Conservation (phyloP, 2,329 filamentous ascomycete genomes). For the Pochonia chlamydosporia region DNA sequence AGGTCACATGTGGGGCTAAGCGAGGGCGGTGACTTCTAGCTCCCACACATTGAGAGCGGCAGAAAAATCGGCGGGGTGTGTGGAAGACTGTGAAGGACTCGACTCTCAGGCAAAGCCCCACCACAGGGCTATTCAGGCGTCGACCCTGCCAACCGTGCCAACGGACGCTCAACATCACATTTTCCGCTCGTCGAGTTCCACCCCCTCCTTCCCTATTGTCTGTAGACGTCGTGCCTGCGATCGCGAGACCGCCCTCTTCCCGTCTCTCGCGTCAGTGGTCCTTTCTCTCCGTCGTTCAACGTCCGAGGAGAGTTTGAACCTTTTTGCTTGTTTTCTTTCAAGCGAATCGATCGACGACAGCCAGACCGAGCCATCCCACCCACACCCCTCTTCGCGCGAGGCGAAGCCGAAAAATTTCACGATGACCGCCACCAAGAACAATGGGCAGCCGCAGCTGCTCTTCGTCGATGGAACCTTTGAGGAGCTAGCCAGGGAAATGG, state of each 20-base stretch:
- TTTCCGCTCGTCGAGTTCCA: conserved; percentile 17
- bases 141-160: conserved; percentile 26
- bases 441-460: conserved; percentile 53
- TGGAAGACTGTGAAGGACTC: too few relatives aligned
- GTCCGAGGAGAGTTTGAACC: background rate
- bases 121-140: conserved; percentile 32
- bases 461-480: conserved; percentile 89
- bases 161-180: conserved; percentile 21
- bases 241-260: conserved; percentile 17
- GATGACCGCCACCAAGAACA: conserved; percentile 27
- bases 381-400: conserved; percentile 3
- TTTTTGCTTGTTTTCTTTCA: background rate
- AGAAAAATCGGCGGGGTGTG: conserved; percentile 35
- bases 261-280: conserved; percentile 13
- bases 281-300: conserved; percentile 18
- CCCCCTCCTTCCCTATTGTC: conserved; percentile 12
- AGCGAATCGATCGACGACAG: conserved; percentile 10
- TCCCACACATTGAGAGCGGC: conserved; percentile 30
- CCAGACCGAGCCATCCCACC: conserved; percentile 11
- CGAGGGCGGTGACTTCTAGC: conserved; percentile 31
- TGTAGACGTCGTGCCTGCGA: conserved; percentile 10
- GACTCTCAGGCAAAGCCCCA: conserved; percentile 22
- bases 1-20: conserved; percentile 16
- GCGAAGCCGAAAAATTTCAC: conserved; percentile 11
- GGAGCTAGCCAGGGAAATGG: conserved; percentile 90